These are phyloP conservation scores for Aspergillus baeticus DNA, from an alignment of 495 filamentous ascomycete species.

Conservation along the genomic window DNA sequence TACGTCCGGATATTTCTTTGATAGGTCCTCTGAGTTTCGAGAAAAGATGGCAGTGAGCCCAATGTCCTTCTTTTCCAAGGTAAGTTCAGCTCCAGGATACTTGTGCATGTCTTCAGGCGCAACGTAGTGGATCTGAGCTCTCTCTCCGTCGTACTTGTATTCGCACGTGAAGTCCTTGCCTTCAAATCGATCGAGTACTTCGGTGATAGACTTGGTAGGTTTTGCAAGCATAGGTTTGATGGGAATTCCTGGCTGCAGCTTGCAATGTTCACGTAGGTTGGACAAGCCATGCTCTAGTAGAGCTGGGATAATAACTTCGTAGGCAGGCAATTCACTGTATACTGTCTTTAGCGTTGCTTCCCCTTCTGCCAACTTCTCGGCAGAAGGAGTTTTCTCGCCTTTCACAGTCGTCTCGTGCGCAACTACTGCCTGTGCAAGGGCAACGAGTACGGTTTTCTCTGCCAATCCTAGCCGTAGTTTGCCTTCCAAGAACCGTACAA, in stretches of 20 bases:
- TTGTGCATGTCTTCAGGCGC: conserved; percentile 73
- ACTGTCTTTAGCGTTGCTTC: conserved; percentile 85
- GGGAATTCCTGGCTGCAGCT: conserved; percentile 88
- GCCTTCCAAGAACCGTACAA: conserved; percentile 90
- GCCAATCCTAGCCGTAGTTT: conserved; percentile 89
- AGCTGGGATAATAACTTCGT: conserved; percentile 89
- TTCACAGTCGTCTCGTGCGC: conserved; percentile 72
- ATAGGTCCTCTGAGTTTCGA: conserved; percentile 91
- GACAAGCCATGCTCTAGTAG: conserved; percentile 85
- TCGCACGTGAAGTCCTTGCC: conserved; percentile 95
- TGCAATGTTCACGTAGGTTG: conserved; percentile 79
- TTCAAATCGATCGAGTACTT: conserved; percentile 96
- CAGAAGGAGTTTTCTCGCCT: conserved; percentile 63
- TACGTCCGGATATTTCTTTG: conserved; percentile 96
- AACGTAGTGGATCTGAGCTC: conserved; percentile 96
- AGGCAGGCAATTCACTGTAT: conserved; percentile 92
- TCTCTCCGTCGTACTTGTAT: conserved; percentile 97
- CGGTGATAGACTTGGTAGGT: conserved; percentile 97
- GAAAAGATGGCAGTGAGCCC: conserved; percentile 91
- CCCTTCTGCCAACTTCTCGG: conserved; percentile 74
- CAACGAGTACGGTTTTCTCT: conserved; percentile 86
- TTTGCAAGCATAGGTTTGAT: conserved; percentile 99
- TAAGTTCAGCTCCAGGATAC: conserved; percentile 49
- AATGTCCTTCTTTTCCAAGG: conserved; percentile 51
- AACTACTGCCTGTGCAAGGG: conserved; percentile 83